These are phyloP conservation scores for Alternaria ventricosa DNA, from an alignment of 2,329 filamentous ascomycete species.

Conservation along the genomic window DNA sequence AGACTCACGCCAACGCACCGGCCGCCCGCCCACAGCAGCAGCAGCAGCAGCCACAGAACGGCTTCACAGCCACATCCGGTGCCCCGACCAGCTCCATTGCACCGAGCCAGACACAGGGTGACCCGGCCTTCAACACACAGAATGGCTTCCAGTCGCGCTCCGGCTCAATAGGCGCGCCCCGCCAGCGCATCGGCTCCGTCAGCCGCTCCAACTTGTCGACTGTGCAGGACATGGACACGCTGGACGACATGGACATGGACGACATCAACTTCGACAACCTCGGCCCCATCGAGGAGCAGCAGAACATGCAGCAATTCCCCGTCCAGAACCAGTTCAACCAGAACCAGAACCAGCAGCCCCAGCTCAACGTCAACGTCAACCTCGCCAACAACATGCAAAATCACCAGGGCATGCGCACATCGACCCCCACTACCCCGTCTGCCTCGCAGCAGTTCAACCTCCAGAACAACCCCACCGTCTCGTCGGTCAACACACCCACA, in stretches of 20 bases:
- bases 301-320: conserved; percentile 60
- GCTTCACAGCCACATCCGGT: conserved; percentile 39
- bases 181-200: conserved; percentile 50
- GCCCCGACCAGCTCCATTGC: conserved; percentile 46
- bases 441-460: conserved; percentile 71
- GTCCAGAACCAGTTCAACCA: conserved; percentile 62
- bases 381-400: conserved; percentile 72
- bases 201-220: conserved; percentile 51
- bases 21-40: conserved; percentile 58
- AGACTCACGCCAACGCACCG: conserved; percentile 80
- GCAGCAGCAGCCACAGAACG: conserved; percentile 56
- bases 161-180: conserved; percentile 47
- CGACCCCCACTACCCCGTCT: conserved; percentile 85
- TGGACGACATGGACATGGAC: conserved; percentile 91
- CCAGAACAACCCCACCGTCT: conserved; percentile 94
- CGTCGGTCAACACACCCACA: conserved; percentile 94
- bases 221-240: conserved; percentile 74
- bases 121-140: conserved; percentile 45
- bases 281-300: conserved; percentile 71
- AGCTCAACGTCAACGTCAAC: conserved; percentile 83
- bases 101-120: conserved; percentile 53
- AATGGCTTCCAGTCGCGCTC: conserved; percentile 48
- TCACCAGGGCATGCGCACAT: conserved; percentile 81
- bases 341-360: conserved; percentile 64
- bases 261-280: conserved; percentile 90